Evolutionary conservation across 73 alveolate species (phyloP), one percentile per base, ranked within the genome.

Genomic region (Stentor roeselii): DNA sequence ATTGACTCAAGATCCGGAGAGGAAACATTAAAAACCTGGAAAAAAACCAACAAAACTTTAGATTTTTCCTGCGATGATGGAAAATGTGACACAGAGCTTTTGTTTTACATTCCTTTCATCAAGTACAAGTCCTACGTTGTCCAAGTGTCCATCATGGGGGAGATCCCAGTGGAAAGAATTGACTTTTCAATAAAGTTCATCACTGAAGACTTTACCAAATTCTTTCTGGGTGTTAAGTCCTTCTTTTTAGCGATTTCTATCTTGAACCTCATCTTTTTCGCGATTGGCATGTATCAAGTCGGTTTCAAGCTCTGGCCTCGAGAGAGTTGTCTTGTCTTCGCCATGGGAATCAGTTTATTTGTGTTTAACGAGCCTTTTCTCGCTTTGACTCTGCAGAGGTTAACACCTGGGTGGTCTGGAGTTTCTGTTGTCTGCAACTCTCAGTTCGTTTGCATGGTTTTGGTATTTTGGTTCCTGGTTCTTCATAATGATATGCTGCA

Each of bases 341-440:
- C 21, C 6, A 50, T 50, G 6, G 21, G 21, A 6, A 50, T 67
- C 14, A 27, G 42, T 30, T 67, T 67, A 67, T 21, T 67, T n/a
- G n/a, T 67, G 21, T 67, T 67, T 40, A 67, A 67, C 2, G 80
- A 67, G 2, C 80, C 80, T 30, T 67, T 67, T 27, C 14, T 67
- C 2, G 2, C 21, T 21, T n/a, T 34, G 27, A 27, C 37, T 67
- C 21, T 30, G 27, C 1, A 30, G 2, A 27, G 14, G 21, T 32
- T 21, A 30, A n/a, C 15, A 36, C 80, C 11, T 2, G 0, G 15
- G 2, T 67, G 50, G 41, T 27, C 42, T 32, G n/a, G 15, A 21
- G 21, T 67, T 67, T 67, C 80, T 30, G 80, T 67, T 27, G 21
- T 67, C 37, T 67, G 80, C 34, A 32, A 21, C 1, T 14, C 41